Evolutionary conservation across 176 grass and related monocot genomes (phyloP), one percentile per base, ranked within the genome.

Genomic region (Guadua angustifolia): DNA sequence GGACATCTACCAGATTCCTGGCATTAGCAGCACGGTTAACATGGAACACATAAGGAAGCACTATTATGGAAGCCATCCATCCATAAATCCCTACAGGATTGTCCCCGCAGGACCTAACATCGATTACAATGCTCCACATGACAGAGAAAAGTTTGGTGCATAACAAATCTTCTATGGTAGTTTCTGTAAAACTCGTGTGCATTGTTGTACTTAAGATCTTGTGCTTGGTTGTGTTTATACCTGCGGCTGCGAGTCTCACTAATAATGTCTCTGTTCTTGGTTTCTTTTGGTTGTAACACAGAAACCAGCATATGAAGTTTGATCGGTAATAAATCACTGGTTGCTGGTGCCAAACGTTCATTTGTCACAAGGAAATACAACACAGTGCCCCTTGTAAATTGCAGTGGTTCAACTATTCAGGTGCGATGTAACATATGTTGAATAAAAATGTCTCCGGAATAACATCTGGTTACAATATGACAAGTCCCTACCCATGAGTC

Each of bases 31-130:
- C 82, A 90, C 93, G 0, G 95, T 98, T 1, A 84, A 92, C 24
- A 93, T 95, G 93, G 80, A 91, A 17, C 95, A 95, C 76, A 93
- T 98, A 62, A 92, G 85, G 87, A 93, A 95, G 80, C 92, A 95
- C 88, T 98, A 98, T 71, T 98, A 95, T 43, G 93, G 95, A 73
- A 98, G 95, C 71, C 95, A 98, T 85, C 95, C 91, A 26, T 88
- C 87, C 19, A 89, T 98, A 73, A 98, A 93, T 71, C 87, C 93
- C 4, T 95, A 80, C 32, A 52, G 91, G 53, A 92, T 98, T 66
- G 87, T 98, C 83, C 95, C 95, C 3, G 69, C 64, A 15, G 93
- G 95, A 11, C 91, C 95, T 60, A 87, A 88, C 65, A 81, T 95
- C 63, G 80, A 98, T 46, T 98, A 95, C 73, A 88, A 73, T 59